Conservation (phyloP, 345 rosid genomes). For the Nasturtium officinale region DNA sequence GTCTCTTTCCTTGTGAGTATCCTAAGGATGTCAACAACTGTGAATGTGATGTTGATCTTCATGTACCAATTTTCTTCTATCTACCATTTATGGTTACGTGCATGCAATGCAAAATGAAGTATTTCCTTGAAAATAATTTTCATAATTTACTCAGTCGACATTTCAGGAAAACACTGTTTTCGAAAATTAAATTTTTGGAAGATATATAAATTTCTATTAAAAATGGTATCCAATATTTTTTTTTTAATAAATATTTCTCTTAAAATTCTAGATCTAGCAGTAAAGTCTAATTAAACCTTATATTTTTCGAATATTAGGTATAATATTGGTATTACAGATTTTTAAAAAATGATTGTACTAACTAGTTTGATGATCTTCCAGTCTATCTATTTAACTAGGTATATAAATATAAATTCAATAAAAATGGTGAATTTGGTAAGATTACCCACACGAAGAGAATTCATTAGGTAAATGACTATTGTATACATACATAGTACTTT, state of each 20-base stretch:
- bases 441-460: not conserved
- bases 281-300: not conserved
- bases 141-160: not conserved
- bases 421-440: not conserved
- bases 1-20: slow-evolving; percentile 44
- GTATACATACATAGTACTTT: not conserved
- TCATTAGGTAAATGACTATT: not conserved
- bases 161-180: not conserved
- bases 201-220: not conserved
- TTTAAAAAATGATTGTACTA: not conserved
- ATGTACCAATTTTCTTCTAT: slow-evolving; percentile 25
- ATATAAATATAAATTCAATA: not conserved
- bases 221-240: not conserved
- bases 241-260: not conserved
- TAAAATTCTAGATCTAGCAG: not conserved
- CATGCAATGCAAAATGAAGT: slow-evolving; percentile 9
- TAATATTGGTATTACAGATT: not conserved
- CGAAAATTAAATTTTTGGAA: not conserved
- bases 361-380: no score
- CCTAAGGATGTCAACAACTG: slow-evolving; percentile 45
- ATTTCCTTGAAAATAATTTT: not conserved
- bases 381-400: no score
- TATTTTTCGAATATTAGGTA: not conserved
- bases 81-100: slow-evolving; percentile 27
- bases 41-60: slow-evolving; percentile 44